These are phyloP conservation scores for Nicotiana knightiana DNA, from an alignment of 257 asterid genomes.

Conservation along the genomic window DNA sequence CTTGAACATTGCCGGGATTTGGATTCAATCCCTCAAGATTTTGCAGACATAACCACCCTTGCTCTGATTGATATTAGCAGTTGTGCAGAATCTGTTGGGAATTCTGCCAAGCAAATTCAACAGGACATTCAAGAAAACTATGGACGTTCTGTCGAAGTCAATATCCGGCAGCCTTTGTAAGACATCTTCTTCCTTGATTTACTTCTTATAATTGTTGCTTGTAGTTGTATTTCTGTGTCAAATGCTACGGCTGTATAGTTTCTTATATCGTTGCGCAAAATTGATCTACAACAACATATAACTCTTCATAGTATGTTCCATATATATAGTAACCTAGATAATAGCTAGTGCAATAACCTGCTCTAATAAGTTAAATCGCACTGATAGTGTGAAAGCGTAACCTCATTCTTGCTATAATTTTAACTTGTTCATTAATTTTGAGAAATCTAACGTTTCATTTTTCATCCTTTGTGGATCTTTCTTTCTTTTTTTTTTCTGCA, in stretches of 20 bases:
- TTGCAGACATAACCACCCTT: slow-evolving; percentile 24
- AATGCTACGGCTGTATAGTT: no score
- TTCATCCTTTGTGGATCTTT: background rate
- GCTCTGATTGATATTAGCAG: slow-evolving; percentile 12
- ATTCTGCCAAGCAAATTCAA: slow-evolving; percentile 24
- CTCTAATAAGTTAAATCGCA: no score
- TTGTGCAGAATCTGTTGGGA: slow-evolving; percentile 15
- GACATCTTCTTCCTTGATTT: background rate
- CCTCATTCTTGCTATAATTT: background rate
- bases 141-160: background rate
- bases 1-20: background rate
- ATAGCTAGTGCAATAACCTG: no score
- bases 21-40: slow-evolving; percentile 21
- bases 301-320: no score
- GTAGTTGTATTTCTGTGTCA: no score
- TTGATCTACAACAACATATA: no score
- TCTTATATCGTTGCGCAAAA: no score
- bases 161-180: background rate
- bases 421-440: background rate
- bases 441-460: background rate
- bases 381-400: no score
- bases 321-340: no score
- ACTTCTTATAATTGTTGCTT: background rate
- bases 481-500: background rate
- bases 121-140: slow-evolving; percentile 10